Evolutionary conservation across 805 yeast genomes (phyloP).

Genomic region (Myxozyma nipponensis): DNA sequence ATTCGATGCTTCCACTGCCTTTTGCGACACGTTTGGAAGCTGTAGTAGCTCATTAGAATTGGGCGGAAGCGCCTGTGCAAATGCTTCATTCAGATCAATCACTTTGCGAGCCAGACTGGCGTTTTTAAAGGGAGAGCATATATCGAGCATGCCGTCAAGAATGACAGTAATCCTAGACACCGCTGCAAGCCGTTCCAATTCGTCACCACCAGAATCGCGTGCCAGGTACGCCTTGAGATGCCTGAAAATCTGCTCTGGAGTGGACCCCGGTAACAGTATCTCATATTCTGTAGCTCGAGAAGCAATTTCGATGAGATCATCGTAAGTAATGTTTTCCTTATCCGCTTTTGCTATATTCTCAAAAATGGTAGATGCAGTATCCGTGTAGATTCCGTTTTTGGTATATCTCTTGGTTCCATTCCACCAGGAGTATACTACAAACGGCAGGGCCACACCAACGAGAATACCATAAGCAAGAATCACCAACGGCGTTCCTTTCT

Average conservation of each 20-base stretch:
- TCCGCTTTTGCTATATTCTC: constrained; percentile 65
- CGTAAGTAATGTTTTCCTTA: constrained; percentile 50
- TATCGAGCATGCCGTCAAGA: constrained; percentile 69
- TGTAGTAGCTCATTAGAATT: constrained; percentile 51
- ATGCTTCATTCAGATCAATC: constrained; percentile 16
- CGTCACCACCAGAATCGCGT: constrained; percentile 45
- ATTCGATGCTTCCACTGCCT: constrained; percentile 17
- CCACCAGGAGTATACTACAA: constrained; percentile 83
- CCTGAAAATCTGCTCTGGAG: constrained; percentile 47
- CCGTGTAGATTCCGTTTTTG: constrained; percentile 73
- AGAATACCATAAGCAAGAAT: constrained; percentile 62
- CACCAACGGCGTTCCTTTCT: constrained; percentile 64
- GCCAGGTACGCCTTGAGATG: constrained; percentile 57
- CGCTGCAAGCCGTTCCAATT: constrained; percentile 49
- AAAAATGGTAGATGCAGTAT: constrained; percentile 76
- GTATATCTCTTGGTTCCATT: constrained; percentile 71
- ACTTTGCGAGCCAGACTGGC: constrained; percentile 43
- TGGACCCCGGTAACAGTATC: constrained; percentile 41
- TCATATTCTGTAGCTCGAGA: constrained; percentile 64
- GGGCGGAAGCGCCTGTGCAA: constrained; percentile 26
- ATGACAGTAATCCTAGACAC: constrained; percentile 61
- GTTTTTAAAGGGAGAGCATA: constrained; percentile 75
- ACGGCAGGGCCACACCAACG: constrained; percentile 77
- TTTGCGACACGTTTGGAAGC: constrained; percentile 65
- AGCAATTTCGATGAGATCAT: constrained; percentile 55